phyloP scores from a whole-genome alignment of 2,329 filamentous ascomycete genomes.

The Westerdykella sp. region DNA sequence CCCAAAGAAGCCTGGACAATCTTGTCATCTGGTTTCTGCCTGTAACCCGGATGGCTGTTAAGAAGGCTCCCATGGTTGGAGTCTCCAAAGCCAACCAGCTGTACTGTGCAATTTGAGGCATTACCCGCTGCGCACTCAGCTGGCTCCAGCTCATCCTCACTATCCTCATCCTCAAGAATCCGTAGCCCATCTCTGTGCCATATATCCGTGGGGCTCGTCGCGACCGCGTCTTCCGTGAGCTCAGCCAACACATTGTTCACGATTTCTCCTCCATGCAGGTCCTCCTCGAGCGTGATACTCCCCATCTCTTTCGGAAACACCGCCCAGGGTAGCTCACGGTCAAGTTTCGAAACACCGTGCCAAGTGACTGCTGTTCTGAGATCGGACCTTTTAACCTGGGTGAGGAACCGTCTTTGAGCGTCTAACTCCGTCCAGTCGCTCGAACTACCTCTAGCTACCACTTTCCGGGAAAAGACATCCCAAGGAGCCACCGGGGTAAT shows the following conservation, averaged over 20 bases:
- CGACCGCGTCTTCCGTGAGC: constrained; percentile 25
- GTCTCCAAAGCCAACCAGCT: constrained; percentile 4
- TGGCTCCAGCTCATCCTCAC: constrained; percentile 30
- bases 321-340: constrained; percentile 42
- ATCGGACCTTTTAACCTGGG: constrained; percentile 31
- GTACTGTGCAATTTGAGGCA: constrained; percentile 33
- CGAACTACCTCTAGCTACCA: neutral
- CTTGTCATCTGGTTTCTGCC: constrained; percentile 5
- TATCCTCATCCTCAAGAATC: constrained; percentile 36
- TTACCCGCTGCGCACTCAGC: constrained; percentile 30
- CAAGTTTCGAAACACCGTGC: constrained; percentile 37
- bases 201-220: constrained; percentile 38
- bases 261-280: constrained; percentile 37
- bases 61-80: neutral
- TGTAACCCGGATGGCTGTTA: constrained; percentile 3
- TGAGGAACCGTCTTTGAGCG: constrained; percentile 28
- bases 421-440: constrained; percentile 19
- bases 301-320: constrained; percentile 42
- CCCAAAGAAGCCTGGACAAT: neutral
- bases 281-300: constrained; percentile 34
- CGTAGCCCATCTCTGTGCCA: constrained; percentile 47
- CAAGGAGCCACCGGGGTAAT: constrained; percentile 43
- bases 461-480: constrained; percentile 30
- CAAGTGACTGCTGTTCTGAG: constrained; percentile 33
- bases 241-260: constrained; percentile 33